phyloP scores from a whole-genome alignment of 192 early-diverging fungal genomes.

The Jimgerdemannia flammicorona region DNA sequence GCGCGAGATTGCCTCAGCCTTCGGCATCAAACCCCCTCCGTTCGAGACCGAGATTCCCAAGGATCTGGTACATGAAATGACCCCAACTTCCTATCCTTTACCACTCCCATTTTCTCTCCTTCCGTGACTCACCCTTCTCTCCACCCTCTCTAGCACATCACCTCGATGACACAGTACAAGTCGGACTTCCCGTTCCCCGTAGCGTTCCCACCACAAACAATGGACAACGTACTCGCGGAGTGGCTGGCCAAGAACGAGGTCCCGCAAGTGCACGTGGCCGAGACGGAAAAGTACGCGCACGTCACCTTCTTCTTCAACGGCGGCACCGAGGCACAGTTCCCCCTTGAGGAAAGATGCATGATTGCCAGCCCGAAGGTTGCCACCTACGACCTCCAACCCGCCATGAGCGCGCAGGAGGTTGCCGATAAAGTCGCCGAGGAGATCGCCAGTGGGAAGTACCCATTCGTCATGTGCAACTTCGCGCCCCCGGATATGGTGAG shows the following conservation, averaged over 20 bases:
- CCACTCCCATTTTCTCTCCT: constrained; percentile 18
- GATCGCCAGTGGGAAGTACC: constrained; percentile 73
- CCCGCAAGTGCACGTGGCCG: constrained; percentile 94
- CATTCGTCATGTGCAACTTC: constrained; percentile 99
- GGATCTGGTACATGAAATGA: constrained; percentile 52
- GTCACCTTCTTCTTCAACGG: constrained; percentile 99
- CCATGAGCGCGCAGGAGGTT: constrained; percentile 90
- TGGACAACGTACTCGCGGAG: constrained; percentile 98
- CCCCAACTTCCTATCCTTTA: constrained; percentile 17
- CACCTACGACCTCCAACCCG: constrained; percentile 96
- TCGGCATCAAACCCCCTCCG: constrained; percentile 83
- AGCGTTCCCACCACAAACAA: constrained; percentile 94
- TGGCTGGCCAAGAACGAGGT: constrained; percentile 89
- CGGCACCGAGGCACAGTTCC: constrained; percentile 90
- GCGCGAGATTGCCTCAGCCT: constrained; percentile 85
- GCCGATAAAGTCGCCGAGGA: constrained; percentile 88
- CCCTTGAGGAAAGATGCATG: constrained; percentile 84
- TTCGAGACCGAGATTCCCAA: constrained; percentile 80
- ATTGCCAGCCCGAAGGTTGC: constrained; percentile 93
- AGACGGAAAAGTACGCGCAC: constrained; percentile 99
- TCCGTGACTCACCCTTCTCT: background rate
- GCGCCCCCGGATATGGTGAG: constrained; percentile 89
- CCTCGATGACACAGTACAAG: constrained; percentile 98
- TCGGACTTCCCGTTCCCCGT: constrained; percentile 92
- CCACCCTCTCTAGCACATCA: constrained; percentile 52